Base-by-base conservation (phyloP, 768 basidiomycete genomes). In the Rhodotorula sphaerocarpa region DNA sequence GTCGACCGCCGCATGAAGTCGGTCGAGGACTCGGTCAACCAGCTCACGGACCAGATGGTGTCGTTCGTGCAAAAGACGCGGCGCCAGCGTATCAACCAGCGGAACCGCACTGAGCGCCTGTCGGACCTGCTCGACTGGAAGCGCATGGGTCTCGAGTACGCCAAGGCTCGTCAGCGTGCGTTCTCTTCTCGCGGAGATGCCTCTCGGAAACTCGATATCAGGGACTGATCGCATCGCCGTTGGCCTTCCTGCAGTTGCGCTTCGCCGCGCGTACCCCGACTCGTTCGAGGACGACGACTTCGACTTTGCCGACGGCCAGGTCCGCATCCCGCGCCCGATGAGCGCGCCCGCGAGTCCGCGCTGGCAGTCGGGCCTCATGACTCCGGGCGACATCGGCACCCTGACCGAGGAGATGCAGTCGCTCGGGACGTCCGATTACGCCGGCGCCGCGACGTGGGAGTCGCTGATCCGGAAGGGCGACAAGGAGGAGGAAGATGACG, bases 61-160 rank as follows among this genome's bases (percentile, higher is more conserved):
- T 72, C 76, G 9, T 92, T 93, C 78, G 80, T 81, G 58, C 79
- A 78, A 68, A 90, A 90, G 80, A 86, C 90, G 7, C 81, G 95
- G n/a, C 82, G 95, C 47, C 95, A 97, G 75, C 83, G 95, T 52
- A 97, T 97, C 76, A 97, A 99, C 77, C 95, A 97, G 78, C 86
- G 95, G 36, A 99, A 97, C 78, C 84, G 95, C 46, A 93, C 96
- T 57, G 95, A 99, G 75, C 83, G 95, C 31, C 80, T 99, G 23
- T 86, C 84, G 53, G 93, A 93, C 21, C 76, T 99, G 59, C 79
- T 99, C 63, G 95, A 99, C 75, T 97, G 95, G 95, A 99, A 99
- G 79, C 90, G 90, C 73, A 68, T 99, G 34, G 95, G 95, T 3
- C 82, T 97, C 65, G 95, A 99, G 76, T 99, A 99, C 76, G 85